Conservation (phyloP, 768 basidiomycete species). For the Aureoboletus auriporus region DNA sequence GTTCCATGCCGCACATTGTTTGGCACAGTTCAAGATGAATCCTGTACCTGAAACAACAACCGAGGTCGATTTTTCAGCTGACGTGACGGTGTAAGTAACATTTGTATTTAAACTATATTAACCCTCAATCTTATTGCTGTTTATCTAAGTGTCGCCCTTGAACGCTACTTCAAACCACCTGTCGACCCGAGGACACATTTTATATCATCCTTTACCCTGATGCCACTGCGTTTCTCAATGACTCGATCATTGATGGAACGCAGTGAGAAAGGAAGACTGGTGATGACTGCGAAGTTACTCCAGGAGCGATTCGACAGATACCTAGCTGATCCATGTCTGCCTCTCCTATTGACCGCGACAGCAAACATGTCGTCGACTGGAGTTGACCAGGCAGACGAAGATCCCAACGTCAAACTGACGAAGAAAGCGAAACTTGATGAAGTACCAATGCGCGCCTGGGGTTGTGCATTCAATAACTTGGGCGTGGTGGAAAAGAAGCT, state of each 20-base stretch:
- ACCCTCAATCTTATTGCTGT: neutral
- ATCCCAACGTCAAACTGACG: neutral
- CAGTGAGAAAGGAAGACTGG: conserved; percentile 9
- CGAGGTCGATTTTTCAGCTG: conserved; percentile 16
- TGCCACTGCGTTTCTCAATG: conserved; percentile 20
- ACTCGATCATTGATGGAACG: conserved; percentile 2
- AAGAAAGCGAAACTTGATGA: neutral
- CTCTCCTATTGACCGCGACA: conserved; percentile 4
- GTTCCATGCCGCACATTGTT: conserved; percentile 20
- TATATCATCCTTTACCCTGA: conserved; percentile 10
- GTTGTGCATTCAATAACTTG: conserved; percentile 11
- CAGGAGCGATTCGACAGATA: conserved; percentile 13
- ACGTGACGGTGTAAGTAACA: conserved; percentile 6
- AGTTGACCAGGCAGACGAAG: neutral
- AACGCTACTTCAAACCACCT: conserved; percentile 16
- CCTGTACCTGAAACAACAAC: conserved; percentile 6
- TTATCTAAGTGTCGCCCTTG: conserved; percentile 10
- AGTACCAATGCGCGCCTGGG: neutral
- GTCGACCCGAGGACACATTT: conserved; percentile 17
- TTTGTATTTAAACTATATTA: neutral
- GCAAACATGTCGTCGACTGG: neutral
- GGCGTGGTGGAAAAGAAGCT: conserved; percentile 12
- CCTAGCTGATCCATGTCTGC: conserved; percentile 12
- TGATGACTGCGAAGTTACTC: conserved; percentile 9
- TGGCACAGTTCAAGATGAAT: conserved; percentile 21